Evolutionary conservation across 2,329 filamentous ascomycete species (phyloP).

Genomic region (Colletotrichum eremochloae): DNA sequence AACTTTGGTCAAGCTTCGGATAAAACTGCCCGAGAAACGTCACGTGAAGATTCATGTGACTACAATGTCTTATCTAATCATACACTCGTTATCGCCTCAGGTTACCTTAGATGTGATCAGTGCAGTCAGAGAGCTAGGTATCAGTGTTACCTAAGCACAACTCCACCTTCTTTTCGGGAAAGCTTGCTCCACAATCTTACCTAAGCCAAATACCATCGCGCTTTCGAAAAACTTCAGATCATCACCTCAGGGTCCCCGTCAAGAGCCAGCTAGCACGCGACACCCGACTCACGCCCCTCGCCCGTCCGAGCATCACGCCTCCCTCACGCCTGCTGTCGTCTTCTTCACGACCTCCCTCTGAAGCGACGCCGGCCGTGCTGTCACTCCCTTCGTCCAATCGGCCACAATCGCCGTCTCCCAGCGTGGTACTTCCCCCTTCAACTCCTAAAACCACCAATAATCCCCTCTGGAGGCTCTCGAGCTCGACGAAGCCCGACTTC

Average conservation of each 20-base stretch:
- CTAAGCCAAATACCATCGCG: constrained; percentile 33
- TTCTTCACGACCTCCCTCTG: not conserved
- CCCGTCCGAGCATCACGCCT: constrained; percentile 10
- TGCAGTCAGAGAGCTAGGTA: no score
- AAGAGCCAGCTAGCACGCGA: constrained; percentile 23
- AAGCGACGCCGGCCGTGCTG: constrained; percentile 39
- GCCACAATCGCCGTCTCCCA: constrained; percentile 5
- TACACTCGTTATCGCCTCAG: not conserved
- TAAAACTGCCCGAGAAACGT: not conserved
- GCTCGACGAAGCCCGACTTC: not conserved
- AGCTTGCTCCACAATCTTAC: constrained; percentile 31
- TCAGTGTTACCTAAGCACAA: constrained; percentile 14
- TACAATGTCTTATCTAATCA: not conserved
- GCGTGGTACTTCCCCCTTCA: no score
- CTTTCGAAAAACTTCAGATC: constrained; percentile 40
- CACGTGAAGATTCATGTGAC: constrained; percentile 3
- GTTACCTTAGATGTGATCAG: not conserved
- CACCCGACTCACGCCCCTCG: constrained; percentile 1
- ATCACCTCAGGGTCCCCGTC: constrained; percentile 19
- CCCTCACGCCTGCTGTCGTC: constrained; percentile 9
- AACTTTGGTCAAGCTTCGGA: constrained; percentile 30
- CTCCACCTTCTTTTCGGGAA: constrained; percentile 13
- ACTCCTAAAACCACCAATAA: not conserved
- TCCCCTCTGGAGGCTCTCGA: not conserved
- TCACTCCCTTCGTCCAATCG: not conserved